Evolutionary conservation across 495 filamentous ascomycete genomes (phyloP), one percentile per base, ranked within the genome.

Genomic region (Daldinia childiae): DNA sequence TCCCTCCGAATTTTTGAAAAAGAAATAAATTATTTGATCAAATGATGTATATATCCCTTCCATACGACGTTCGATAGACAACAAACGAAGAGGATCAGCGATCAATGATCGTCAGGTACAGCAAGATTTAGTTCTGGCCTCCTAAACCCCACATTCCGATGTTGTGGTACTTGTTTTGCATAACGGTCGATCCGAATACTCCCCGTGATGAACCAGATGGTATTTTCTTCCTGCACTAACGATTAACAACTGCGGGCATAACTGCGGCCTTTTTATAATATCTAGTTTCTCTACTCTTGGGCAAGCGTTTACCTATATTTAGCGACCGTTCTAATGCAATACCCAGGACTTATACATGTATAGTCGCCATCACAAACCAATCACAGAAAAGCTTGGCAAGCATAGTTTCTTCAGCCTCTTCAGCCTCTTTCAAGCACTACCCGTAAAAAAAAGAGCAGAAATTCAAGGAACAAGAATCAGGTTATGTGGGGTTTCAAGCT

Each of bases 31-130:
- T 48, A 6, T 29, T 6, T 29, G 15, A 14, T 41, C 41, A 58
- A 11, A 26, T 34, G n/a, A 24, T 17, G 24, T 41, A 7, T 30
- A 7, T 32, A 21, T 34, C 15, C 14, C 12, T 52, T 19, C 41
- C 51, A 19, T 58, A 24, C 39, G 55, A 54, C 41, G 29, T 39
- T 19, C 32, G 19, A 58, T 34, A 52, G 21, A 26, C 27, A 27
- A 26, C 27, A 58, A 43, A 43, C 41, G 43, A 56, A 29, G 14
- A n/a, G 36, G 65, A 69, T 65, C 51, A 56, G 58, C 48, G 45
- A 64, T 63, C 19, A 62, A 67, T 51, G 71, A 74, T 74, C 71
- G 67, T 64, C 71, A 74, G 71, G 71, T 4, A 74, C 71, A 7
- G 29, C 11, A 52, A 71, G 64, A 67, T 59, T 65, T 54, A 26